Conservation (phyloP, 495 filamentous ascomycete genomes). For the Trichoderma virens region DNA sequence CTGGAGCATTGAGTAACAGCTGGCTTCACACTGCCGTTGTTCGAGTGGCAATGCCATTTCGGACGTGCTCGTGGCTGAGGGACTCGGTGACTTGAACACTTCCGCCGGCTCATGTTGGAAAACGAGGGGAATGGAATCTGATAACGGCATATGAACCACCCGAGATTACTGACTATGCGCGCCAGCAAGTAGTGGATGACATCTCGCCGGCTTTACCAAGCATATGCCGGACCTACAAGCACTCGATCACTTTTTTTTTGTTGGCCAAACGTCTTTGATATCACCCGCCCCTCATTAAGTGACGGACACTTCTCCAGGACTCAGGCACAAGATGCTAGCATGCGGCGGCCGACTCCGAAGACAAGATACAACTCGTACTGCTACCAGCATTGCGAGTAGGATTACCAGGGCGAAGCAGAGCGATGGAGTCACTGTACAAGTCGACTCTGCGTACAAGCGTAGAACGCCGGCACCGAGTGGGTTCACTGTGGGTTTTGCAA, state of each 20-base stretch:
- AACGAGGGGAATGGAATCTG: background rate
- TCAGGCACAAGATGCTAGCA: background rate
- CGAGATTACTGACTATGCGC: background rate
- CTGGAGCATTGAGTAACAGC: background rate
- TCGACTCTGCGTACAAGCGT: background rate
- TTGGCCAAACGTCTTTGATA: no score
- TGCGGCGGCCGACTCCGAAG: background rate
- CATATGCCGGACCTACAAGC: background rate
- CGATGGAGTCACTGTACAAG: background rate
- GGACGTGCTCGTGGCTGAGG: background rate
- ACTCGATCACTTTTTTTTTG: no score
- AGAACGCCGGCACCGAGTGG: background rate
- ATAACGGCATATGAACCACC: background rate
- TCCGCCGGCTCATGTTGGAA: background rate
- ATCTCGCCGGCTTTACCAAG: background rate
- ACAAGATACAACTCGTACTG: background rate
- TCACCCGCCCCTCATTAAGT: no score
- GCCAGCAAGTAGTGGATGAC: background rate
- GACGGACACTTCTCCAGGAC: no score
- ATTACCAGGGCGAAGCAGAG: background rate
- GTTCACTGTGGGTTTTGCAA: conserved; percentile 3
- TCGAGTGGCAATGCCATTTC: background rate
- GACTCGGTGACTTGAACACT: background rate
- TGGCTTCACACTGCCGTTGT: background rate
- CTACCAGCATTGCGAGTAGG: no score